Evolutionary conservation across 148 eudicot species (phyloP).

Genomic region (Rhododendron vialii): DNA sequence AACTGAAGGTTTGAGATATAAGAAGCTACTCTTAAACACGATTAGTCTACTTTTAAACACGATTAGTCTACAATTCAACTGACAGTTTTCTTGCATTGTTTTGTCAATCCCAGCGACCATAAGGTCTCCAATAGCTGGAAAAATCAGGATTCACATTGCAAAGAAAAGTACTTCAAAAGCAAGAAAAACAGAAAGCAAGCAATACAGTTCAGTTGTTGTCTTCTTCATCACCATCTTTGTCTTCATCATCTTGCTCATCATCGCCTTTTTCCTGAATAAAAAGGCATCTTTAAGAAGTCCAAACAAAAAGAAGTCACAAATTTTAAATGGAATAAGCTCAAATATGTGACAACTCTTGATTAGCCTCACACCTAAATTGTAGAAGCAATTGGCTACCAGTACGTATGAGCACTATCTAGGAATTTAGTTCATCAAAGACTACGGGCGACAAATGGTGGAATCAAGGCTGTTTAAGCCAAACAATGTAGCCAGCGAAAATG

Average conservation of each 20-base stretch:
- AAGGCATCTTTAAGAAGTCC: not conserved
- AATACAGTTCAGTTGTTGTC: not conserved
- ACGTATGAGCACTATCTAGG: not conserved
- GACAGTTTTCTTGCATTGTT: not conserved
- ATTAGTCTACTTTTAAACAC: not conserved
- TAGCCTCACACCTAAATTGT: not conserved
- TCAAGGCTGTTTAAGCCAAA: not conserved
- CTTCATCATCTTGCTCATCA: conserved; percentile 42
- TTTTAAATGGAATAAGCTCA: not conserved
- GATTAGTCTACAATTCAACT: not conserved
- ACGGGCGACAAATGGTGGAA: not conserved
- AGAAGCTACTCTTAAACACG: not conserved
- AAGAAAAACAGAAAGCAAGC: not conserved
- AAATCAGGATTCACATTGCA: not conserved
- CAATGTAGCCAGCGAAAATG: not conserved
- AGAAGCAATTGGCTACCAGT: not conserved
- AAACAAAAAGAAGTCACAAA: not conserved
- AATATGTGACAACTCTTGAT: not conserved
- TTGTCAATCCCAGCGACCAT: not conserved
- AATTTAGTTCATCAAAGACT: not conserved
- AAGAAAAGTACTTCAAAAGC: not conserved
- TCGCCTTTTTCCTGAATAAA: conserved; percentile 33
- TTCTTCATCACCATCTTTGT: conserved; percentile 36
- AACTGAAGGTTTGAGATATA: not conserved
- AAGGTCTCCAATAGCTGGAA: not conserved